Evolutionary conservation across 495 filamentous ascomycete genomes (phyloP), one percentile per base, ranked within the genome.

Genomic region (Tuber brumale): DNA sequence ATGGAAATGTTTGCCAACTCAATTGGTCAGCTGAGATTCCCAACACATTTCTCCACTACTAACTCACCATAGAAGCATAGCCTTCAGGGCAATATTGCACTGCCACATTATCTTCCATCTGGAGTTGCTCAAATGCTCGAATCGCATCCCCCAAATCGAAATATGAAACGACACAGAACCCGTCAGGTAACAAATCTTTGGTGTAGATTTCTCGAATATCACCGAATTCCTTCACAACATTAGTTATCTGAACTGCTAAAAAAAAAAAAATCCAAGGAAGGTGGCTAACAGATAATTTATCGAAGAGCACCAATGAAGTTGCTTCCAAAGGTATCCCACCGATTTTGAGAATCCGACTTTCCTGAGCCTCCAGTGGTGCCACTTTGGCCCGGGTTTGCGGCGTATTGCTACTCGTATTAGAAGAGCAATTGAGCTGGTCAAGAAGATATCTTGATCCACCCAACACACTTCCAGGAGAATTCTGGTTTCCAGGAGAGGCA

Each of bases 181-280:
- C 81, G 14, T 80, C 75, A 16, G 73, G 75, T 45, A 46, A 42
- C 43, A 82, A 73, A 41, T 78, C 75, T 23, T 82, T 73, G 2
- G 80, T 76, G 35, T 82, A 82, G 75, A 81, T 79, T 21, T 82
- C 77, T 71, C 76, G 75, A 31, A 81, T 77, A 51, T 81, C 79
- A 21, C 79, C 78, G 70, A 77, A 81, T 61, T 77, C 78, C 79
- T 81, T 61, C 39, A 9, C 19, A 2, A 8, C 18, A 21, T 21
- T 27, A 70, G 57, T n/a, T 23, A 10, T 75, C 35, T 69, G 66
- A 51, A 39, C 43, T 57, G 16, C 27, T 10, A 3, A 18, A 39
- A 41, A 31, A 12, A n/a, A 19, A 4, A 6, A 5, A 8, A 6
- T 1, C 31, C 16, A 35, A 21, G 16, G 48, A 45, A 35, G 31